phyloP scores from a whole-genome alignment of 345 rosid genomes.

The Raphanus raphanistrum region DNA sequence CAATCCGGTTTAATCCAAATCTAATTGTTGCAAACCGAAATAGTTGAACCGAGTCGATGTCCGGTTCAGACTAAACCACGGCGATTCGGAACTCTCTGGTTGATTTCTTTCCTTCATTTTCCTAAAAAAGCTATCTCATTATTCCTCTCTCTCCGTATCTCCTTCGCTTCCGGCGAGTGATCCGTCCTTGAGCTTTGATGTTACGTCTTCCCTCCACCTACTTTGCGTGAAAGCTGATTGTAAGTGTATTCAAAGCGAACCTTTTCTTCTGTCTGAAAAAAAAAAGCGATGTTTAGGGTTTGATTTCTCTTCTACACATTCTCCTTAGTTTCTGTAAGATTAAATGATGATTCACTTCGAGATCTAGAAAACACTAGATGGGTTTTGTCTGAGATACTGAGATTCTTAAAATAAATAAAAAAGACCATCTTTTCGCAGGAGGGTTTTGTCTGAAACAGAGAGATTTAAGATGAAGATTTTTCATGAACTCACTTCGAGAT shows the following conservation, averaged over 20 bases:
- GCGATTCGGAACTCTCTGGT: background rate
- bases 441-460: background rate
- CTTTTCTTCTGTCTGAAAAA: background rate
- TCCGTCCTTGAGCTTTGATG: slow-evolving; percentile 22
- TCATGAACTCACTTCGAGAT: no score
- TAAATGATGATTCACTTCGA: slow-evolving; percentile 5
- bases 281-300: slow-evolving; percentile 18
- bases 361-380: slow-evolving; percentile 16
- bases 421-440: slow-evolving; percentile 1
- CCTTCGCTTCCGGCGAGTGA: slow-evolving; percentile 33
- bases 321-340: slow-evolving; percentile 6
- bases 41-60: no score
- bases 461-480: background rate
- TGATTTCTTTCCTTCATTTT: slow-evolving; percentile 14
- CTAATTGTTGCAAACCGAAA: background rate
- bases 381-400: slow-evolving; percentile 1
- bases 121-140: background rate
- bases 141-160: slow-evolving; percentile 7
- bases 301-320: background rate
- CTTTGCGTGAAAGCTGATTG: slow-evolving; percentile 34
- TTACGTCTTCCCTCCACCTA: slow-evolving; percentile 15
- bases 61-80: background rate
- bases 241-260: background rate
- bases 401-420: background rate
- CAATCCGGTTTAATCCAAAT: slow-evolving; percentile 20